Evolutionary conservation across 2,329 filamentous ascomycete species (phyloP).

Genomic region (Pseudogymnoascus sp.): DNA sequence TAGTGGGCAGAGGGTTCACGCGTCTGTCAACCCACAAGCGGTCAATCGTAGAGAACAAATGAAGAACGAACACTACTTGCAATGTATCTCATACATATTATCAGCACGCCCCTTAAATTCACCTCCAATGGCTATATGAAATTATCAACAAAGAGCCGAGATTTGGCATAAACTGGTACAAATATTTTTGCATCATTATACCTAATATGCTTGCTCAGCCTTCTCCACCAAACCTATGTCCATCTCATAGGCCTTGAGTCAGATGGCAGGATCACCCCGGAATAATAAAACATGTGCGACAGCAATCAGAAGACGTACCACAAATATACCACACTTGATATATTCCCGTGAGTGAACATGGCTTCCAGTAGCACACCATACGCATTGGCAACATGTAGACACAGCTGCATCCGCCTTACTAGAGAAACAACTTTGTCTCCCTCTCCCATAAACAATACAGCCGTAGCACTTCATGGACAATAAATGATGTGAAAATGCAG

Average conservation of each 20-base stretch:
- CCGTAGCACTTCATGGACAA: not conserved
- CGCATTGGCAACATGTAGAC: not conserved
- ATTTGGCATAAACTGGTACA: not conserved
- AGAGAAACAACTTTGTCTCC: not conserved
- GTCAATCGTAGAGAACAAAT: not conserved
- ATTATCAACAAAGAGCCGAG: not conserved
- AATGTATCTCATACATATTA: not conserved
- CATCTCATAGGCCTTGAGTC: not conserved
- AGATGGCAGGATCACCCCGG: not conserved
- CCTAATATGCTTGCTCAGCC: not conserved
- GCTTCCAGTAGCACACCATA: not conserved
- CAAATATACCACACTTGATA: not conserved
- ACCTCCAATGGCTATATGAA: not conserved
- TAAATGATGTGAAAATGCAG: not conserved
- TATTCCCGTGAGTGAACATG: not conserved
- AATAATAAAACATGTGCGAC: not conserved
- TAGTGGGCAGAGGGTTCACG: not conserved
- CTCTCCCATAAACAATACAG: not conserved
- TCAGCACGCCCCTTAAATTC: not conserved
- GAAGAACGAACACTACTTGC: not conserved
- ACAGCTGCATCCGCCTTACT: not conserved
- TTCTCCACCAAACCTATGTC: not conserved
- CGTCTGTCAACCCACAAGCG: not conserved
- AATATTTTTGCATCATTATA: not conserved
- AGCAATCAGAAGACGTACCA: not conserved